Conservation (phyloP, 768 basidiomycete species). For the Leccinum truebloodii region DNA sequence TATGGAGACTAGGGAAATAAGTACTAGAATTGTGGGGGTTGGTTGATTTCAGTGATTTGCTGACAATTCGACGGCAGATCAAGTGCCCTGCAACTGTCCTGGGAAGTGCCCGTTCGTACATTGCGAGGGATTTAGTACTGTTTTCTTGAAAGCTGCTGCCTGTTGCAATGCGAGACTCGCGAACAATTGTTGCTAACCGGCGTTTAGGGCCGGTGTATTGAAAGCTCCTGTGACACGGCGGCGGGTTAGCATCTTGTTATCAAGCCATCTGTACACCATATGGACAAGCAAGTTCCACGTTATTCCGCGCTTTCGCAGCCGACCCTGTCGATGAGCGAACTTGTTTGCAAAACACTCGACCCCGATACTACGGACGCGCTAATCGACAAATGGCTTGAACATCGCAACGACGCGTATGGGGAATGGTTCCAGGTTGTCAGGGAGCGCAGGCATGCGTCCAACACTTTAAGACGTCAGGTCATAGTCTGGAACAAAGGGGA, state of each 20-base stretch:
- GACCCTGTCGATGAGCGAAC: conserved; percentile 71
- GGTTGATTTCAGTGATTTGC: neutral
- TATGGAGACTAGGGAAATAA: conserved; percentile 57
- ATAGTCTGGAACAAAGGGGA: conserved; percentile 63
- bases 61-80: conserved; percentile 9
- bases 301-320: conserved; percentile 72
- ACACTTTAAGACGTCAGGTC: conserved; percentile 51
- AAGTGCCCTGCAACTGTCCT: conserved; percentile 2
- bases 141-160: neutral
- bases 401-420: conserved; percentile 71
- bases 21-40: neutral
- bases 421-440: conserved; percentile 76
- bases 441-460: conserved; percentile 60
- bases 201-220: conserved; percentile 30
- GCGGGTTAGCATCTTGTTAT: conserved; percentile 7
- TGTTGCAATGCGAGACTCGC: too few species aligned
- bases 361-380: conserved; percentile 76
- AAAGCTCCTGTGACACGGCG: neutral
- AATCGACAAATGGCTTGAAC: conserved; percentile 84
- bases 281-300: conserved; percentile 29
- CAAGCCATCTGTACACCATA: conserved; percentile 14
- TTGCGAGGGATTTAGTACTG: conserved; percentile 6
- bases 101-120: conserved; percentile 11
- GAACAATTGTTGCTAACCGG: conserved; percentile 1
- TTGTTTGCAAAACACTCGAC: conserved; percentile 75